These are phyloP conservation scores for Scleroderma bovista DNA, from an alignment of 768 basidiomycete species.

Conservation along the genomic window DNA sequence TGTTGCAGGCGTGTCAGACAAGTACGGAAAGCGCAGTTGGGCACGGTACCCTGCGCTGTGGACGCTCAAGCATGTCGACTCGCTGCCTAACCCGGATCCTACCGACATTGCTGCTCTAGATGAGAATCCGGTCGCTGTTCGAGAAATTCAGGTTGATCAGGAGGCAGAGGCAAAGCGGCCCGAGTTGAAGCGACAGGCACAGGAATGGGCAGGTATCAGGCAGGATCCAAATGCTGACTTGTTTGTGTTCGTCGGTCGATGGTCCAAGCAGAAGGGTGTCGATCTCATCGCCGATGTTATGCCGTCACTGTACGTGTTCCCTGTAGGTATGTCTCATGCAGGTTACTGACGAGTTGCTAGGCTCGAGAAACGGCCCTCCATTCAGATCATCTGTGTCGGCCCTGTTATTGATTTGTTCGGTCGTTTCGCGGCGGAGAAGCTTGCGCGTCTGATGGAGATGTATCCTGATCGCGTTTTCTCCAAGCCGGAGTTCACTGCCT, in stretches of 20 bases:
- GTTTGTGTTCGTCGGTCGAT: constrained; percentile 95
- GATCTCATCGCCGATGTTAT: constrained; percentile 95
- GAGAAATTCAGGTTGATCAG: constrained; percentile 72
- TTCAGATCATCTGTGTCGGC: constrained; percentile 86
- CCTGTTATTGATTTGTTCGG: constrained; percentile 96
- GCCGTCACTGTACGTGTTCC: constrained; percentile 68
- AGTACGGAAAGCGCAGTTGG: constrained; percentile 96
- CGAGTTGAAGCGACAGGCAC: constrained; percentile 85
- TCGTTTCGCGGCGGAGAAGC: constrained; percentile 91
- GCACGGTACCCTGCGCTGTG: constrained; percentile 94
- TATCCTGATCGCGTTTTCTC: constrained; percentile 92
- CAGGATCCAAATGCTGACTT: constrained; percentile 87
- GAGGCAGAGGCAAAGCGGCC: constrained; percentile 86
- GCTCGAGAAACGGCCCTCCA: constrained; percentile 77
- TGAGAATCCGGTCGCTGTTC: constrained; percentile 64
- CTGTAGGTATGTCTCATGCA: no score
- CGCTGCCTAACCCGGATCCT: constrained; percentile 91
- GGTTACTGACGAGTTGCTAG: constrained; percentile 30
- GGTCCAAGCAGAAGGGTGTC: constrained; percentile 99
- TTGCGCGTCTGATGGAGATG: constrained; percentile 89
- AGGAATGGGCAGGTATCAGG: constrained; percentile 92
- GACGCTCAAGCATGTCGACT: constrained; percentile 94
- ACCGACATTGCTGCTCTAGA: constrained; percentile 92
- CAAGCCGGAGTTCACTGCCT: constrained; percentile 94
- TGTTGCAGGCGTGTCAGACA: constrained; percentile 96